A percentile compares a stretch with the other conserved stretches of the same genome.
These are phyloP conservation scores for Bothriochloa decipiens DNA, from an alignment of 176 grass and related monocot genomes.

Conservation along the genomic window DNA sequence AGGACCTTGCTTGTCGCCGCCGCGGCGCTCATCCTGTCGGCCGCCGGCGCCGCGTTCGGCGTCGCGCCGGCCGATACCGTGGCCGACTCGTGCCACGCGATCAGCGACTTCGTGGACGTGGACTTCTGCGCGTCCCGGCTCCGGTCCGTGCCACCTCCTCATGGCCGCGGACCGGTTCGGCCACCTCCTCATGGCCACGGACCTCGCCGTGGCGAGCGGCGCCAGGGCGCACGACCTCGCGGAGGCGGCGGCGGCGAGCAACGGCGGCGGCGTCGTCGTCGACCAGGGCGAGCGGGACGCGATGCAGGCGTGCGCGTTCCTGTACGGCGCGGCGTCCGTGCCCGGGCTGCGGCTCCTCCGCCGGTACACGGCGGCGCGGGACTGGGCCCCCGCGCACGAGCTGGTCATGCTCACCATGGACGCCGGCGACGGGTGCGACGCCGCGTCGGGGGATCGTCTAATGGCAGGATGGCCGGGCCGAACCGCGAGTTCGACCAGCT, in stretches of 20 bases:
- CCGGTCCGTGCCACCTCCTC: neutral
- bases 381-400: neutral
- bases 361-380: conserved; percentile 19
- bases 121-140: neutral
- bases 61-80: neutral
- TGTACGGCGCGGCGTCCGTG: conserved; percentile 46
- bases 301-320: conserved; percentile 46
- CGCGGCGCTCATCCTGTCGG: neutral
- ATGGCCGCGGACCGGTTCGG: neutral
- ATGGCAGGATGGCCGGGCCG: neutral
- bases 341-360: conserved; percentile 37
- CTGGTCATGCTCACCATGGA: conserved; percentile 29
- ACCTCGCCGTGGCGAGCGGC: neutral
- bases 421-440: neutral
- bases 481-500: neutral
- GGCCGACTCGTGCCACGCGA: neutral
- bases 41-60: neutral
- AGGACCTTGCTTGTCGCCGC: neutral
- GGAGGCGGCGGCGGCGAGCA: neutral
- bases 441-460: neutral
- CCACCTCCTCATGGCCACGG: neutral
- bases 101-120: neutral
- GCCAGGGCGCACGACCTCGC: neutral
- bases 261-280: neutral
- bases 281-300: conserved; percentile 6